A percentile compares a stretch with the other conserved stretches of the same genome.
Conservation (phyloP, 164 flowering plant genomes). For the Saururus chinensis region DNA sequence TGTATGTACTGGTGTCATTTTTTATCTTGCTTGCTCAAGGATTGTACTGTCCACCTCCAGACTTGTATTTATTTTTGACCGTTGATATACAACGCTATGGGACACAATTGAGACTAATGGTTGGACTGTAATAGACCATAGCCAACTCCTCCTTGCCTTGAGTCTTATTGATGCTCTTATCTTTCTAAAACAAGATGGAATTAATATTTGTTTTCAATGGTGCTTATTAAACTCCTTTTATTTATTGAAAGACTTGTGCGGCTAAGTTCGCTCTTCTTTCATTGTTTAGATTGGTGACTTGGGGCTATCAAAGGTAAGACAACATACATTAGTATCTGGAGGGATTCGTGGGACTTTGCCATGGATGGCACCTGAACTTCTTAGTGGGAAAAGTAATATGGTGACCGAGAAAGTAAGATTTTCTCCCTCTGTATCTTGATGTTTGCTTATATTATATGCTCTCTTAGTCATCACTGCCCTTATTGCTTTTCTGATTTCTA, state of each 20-base stretch:
- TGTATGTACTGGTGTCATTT: too few relatives aligned
- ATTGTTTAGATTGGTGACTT: slow-evolving; percentile 80
- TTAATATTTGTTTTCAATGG: too few relatives aligned
- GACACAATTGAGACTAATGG: too few relatives aligned
- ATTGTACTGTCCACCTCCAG: background rate
- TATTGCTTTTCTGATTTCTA: background rate
- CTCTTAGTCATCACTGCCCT: background rate
- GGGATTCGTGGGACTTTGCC: slow-evolving; percentile 98
- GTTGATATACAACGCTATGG: too few relatives aligned
- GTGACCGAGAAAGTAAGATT: slow-evolving; percentile 76
- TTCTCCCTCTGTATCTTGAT: background rate
- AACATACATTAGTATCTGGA: slow-evolving; percentile 89
- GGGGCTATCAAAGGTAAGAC: slow-evolving; percentile 89
- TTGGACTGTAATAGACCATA: too few relatives aligned
- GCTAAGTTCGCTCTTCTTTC: background rate
- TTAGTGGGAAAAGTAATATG: slow-evolving; percentile 90
- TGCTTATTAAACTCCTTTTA: background rate
- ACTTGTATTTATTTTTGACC: too few relatives aligned
- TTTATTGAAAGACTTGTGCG: background rate
- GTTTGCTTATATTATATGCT: background rate
- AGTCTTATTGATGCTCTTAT: too few relatives aligned
- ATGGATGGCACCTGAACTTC: slow-evolving; percentile 99
- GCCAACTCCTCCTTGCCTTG: too few relatives aligned
- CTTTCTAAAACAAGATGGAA: too few relatives aligned
- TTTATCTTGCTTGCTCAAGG: background rate